Evolutionary conservation across 495 filamentous ascomycete species (phyloP), one percentile per base, ranked within the genome.

Genomic region (Thozetella sp.): DNA sequence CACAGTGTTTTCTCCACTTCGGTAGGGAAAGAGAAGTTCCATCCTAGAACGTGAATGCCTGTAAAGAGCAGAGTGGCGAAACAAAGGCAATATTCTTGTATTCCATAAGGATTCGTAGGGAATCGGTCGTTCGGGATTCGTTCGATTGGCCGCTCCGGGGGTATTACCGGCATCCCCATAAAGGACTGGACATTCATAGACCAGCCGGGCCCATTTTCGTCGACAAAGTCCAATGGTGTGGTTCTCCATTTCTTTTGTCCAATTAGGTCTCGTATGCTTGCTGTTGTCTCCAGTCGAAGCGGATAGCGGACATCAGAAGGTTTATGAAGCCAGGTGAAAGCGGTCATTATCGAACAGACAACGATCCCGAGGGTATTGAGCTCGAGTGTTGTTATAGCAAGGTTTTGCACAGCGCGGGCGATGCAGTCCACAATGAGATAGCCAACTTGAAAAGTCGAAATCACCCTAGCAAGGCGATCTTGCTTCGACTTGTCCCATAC

Each of bases 11-110:
- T 57, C 40, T 80, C 76, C 10, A 52, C 27, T 13, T 34, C 22
- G 2, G 72, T 74, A 0, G 73, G 76, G 48, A 80, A 78, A 13
- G 60, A 53, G 50, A 77, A 75, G 50, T 76, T 67, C 73, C 77
- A 78, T 3, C 61, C 73, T 3, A 66, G 56, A n/a, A 73, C 57
- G 52, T 79, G 75, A 10, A 78, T 55, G 22, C 60, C 69, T 43
- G 70, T 66, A 53, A 72, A 78, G 11, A 65, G 13, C 1, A 65
- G 45, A 9, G 53, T 62, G 15, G 56, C 53, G 24, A 62, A 23
- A 22, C 55, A 59, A 40, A 57, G 17, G 23, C 52, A 37, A 23
- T 46, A 61, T 22, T 62, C 63, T 22, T 58, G 54, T 2, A 22
- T 19, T 22, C 58, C 58, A 25, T 62, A 48, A 2, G 56, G 58